These are phyloP conservation scores for Alternaria triticina DNA, from an alignment of 2,329 filamentous ascomycete genomes.

Conservation along the genomic window DNA sequence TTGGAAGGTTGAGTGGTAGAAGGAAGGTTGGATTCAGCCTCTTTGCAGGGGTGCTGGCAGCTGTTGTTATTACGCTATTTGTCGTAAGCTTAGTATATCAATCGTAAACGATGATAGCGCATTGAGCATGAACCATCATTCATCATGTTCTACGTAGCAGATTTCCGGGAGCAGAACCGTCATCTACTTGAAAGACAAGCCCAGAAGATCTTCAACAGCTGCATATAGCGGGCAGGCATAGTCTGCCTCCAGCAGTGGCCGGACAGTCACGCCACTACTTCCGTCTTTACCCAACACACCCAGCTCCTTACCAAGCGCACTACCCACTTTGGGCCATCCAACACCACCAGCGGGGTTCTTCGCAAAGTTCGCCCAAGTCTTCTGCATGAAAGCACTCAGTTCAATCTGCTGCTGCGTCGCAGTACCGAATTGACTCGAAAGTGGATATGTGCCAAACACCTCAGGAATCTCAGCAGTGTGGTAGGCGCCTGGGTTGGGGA, in stretches of 20 bases:
- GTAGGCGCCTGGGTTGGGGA: slow-evolving; percentile 21
- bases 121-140: not conserved
- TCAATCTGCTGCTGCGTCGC: slow-evolving; percentile 21
- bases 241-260: slow-evolving; percentile 6
- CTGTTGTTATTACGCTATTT: not conserved
- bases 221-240: slow-evolving; percentile 15
- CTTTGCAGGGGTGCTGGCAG: not conserved
- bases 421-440: slow-evolving; percentile 10
- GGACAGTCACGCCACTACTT: slow-evolving; percentile 8
- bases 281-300: slow-evolving; percentile 14
- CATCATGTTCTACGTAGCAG: too few species aligned
- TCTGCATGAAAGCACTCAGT: slow-evolving; percentile 29
- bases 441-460: slow-evolving; percentile 30
- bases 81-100: not conserved
- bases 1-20: not conserved
- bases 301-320: slow-evolving; percentile 6
- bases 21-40: not conserved
- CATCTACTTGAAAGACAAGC: not conserved
- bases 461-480: slow-evolving; percentile 28
- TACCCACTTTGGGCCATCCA: slow-evolving; percentile 15
- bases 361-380: slow-evolving; percentile 31
- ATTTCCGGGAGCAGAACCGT: accelerated
- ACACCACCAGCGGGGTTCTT: slow-evolving; percentile 19
- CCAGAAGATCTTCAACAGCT: slow-evolving; percentile 8
- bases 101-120: not conserved